These are phyloP conservation scores for Suillus hirtellus DNA, from an alignment of 768 basidiomycete genomes.

Conservation along the genomic window DNA sequence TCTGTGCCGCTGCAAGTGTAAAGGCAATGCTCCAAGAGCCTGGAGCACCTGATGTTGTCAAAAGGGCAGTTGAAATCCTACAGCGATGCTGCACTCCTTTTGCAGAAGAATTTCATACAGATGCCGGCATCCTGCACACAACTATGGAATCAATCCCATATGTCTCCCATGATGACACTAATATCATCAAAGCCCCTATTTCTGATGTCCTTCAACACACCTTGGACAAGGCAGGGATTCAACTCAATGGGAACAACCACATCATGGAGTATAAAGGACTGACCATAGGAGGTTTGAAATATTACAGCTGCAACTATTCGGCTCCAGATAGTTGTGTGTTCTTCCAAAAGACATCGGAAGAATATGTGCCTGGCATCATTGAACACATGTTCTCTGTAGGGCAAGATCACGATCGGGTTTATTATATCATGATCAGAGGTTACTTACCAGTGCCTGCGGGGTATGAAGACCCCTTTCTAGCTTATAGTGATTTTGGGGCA, in stretches of 20 bases:
- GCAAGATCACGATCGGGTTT: neutral
- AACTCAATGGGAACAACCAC: neutral
- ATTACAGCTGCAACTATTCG: conserved; percentile 2
- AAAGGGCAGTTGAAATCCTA: neutral
- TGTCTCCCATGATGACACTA: too few relatives aligned
- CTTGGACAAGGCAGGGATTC: neutral
- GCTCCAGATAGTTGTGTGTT: conserved; percentile 6
- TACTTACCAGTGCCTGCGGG: conserved; percentile 8
- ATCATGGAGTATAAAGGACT: neutral
- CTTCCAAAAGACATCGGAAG: neutral
- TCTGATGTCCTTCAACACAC: too few relatives aligned
- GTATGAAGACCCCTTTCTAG: conserved; percentile 11
- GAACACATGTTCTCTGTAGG: conserved; percentile 8
- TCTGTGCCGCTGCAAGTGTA: conserved; percentile 5
- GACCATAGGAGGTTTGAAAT: conserved; percentile 5
- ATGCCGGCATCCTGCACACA: too few relatives aligned
- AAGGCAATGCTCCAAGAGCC: conserved; percentile 12
- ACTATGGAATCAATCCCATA: too few relatives aligned
- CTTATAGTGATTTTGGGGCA: conserved; percentile 11
- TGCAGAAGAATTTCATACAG: neutral
- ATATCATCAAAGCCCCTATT: too few relatives aligned
- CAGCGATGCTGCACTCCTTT: neutral
- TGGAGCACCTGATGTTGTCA: neutral
- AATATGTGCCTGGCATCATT: conserved; percentile 8
- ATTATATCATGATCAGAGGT: neutral